phyloP scores from a whole-genome alignment of 495 filamentous ascomycete species.

The Ramalina peruviana region DNA sequence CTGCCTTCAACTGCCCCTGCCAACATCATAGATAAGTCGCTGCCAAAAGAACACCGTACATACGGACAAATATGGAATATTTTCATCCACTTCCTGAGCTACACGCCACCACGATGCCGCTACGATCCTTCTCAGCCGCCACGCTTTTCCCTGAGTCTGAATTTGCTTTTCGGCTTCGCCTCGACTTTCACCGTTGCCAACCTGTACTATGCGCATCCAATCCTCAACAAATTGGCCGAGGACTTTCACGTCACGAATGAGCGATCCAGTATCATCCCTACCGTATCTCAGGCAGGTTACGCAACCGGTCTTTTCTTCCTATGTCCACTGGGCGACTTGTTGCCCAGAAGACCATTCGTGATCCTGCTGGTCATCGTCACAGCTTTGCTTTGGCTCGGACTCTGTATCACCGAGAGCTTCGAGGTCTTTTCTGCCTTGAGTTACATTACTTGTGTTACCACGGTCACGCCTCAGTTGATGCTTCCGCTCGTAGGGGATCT shows the following conservation, averaged over 20 bases:
- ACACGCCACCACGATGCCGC: slow-evolving; percentile 40
- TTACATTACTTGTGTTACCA: slow-evolving; percentile 57
- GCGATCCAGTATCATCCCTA: slow-evolving; percentile 49
- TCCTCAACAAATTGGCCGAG: slow-evolving; percentile 47
- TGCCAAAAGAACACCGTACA: not conserved
- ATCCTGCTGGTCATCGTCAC: slow-evolving; percentile 51
- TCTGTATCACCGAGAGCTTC: slow-evolving; percentile 57
- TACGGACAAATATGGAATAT: slow-evolving; percentile 19
- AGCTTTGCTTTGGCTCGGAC: slow-evolving; percentile 49
- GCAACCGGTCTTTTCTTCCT: slow-evolving; percentile 59
- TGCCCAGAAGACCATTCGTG: slow-evolving; percentile 56
- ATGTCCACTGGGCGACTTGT: slow-evolving; percentile 65
- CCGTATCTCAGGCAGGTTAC: slow-evolving; percentile 71
- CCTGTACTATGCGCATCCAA: slow-evolving; percentile 59
- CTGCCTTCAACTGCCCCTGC: no score
- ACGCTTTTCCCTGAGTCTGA: slow-evolving; percentile 43
- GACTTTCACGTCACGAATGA: slow-evolving; percentile 48
- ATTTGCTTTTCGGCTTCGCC: slow-evolving; percentile 44
- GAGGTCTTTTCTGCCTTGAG: slow-evolving; percentile 50
- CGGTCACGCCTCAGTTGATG: slow-evolving; percentile 57
- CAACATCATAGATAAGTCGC: no score
- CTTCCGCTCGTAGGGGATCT: slow-evolving; percentile 74
- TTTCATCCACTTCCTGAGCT: slow-evolving; percentile 21
- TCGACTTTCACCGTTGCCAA: slow-evolving; percentile 50
- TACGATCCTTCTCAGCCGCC: slow-evolving; percentile 43